These are phyloP conservation scores for Leishmania martiniquensis DNA, from an alignment of 208 protist genomes.

Conservation along the genomic window DNA sequence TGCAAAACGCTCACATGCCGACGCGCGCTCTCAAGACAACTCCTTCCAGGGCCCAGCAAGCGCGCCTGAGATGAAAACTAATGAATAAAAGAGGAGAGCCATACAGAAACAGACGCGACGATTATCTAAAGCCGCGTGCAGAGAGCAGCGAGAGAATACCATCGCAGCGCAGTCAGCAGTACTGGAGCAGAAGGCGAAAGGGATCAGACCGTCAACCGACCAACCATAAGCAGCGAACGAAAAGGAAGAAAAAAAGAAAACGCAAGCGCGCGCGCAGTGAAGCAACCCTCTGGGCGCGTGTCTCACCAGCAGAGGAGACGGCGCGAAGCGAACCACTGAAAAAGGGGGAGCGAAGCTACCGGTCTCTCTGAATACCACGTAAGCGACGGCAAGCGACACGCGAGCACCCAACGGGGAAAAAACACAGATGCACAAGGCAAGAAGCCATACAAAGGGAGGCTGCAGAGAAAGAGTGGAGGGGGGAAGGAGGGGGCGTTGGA, in stretches of 20 bases:
- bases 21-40: not conserved
- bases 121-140: not conserved
- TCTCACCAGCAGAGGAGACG: not conserved
- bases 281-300: not conserved
- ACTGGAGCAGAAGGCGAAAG: not conserved
- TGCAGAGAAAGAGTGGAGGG: not conserved
- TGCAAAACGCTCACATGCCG: not conserved
- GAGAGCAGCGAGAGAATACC: not conserved
- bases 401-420: not conserved
- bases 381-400: not conserved
- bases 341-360: not conserved
- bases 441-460: not conserved
- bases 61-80: not conserved
- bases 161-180: not conserved
- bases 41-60: not conserved
- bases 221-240: not conserved
- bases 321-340: not conserved
- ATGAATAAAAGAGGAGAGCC: not conserved
- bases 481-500: not conserved
- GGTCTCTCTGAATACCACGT: not conserved
- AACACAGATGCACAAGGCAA: not conserved
- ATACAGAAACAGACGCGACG: not conserved
- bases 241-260: not conserved
- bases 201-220: not conserved
- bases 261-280: not conserved